Evolutionary conservation across 805 yeast species (phyloP), one percentile per base, ranked within the genome.

Genomic region (Cyberlindnera samutprakarnensis): DNA sequence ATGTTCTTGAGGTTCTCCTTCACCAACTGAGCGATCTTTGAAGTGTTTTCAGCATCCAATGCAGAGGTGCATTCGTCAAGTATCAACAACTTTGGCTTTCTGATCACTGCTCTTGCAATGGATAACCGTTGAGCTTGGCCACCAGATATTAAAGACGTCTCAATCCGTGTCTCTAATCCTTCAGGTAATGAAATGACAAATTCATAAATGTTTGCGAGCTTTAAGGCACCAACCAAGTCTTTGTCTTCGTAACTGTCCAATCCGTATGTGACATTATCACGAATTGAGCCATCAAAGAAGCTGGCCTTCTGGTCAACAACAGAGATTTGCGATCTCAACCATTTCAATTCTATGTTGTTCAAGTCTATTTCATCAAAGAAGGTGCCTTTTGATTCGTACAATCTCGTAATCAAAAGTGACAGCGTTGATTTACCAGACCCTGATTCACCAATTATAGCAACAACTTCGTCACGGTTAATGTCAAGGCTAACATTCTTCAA

Each of bases 391-490:
- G 65, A 57, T 2, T 51, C 52, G 38, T 74, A 74, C 1, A 88
- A 54, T 30, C 79, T 61, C 2, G 76, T 54, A 0, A 88, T 41
- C 10, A 88, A 44, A 1, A 67, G 61, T 0, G 75, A 56, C 2
- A 90, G 39, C 0, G 97, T 86, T 0, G 96, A 81, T 54, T 92
- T 92, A 0, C 99, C 99, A 11, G 80, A 70, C 0, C 99, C 99
- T 2, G 96, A 84, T 22, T 71, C 75, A 1, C 98, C 99, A 4
- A 78, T 72, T 2, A 92, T 54, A 1, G 84, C 92, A 14, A 81
- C 61, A 0, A 71, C 61, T 35, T 74, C 72, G 14, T 72, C 70
- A 9, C 57, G 44, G 1, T 46, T 18, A 2, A 88, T 51, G 0
- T 37, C 26, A 20, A 80, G 57, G 8, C 55, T 53, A 6, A 82